phyloP scores from a whole-genome alignment of 257 asterid species.

The Nicotiana paniculata region DNA sequence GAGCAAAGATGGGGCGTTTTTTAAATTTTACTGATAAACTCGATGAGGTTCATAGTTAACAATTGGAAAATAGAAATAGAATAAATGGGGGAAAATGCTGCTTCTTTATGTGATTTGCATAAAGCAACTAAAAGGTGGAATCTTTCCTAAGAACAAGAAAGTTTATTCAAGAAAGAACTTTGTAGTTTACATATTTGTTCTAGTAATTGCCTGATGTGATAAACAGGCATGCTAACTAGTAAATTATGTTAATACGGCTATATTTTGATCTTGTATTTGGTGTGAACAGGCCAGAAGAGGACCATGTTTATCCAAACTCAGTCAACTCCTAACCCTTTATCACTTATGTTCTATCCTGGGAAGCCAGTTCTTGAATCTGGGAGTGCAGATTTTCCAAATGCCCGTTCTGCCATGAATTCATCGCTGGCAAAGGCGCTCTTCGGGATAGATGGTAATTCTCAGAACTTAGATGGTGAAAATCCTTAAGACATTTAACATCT shows the following conservation, averaged over 20 bases:
- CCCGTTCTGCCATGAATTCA: constrained; percentile 87
- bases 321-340: constrained; percentile 87
- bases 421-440: constrained; percentile 81
- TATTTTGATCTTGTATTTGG: constrained; percentile 7
- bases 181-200: background rate
- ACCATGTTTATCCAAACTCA: constrained; percentile 94
- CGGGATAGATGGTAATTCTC: constrained; percentile 63
- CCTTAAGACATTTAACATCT: background rate
- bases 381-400: constrained; percentile 87
- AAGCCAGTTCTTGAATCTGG: constrained; percentile 84
- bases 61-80: background rate
- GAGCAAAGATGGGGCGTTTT: too few species aligned
- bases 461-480: background rate
- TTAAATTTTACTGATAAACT: background rate
- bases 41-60: background rate
- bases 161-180: background rate
- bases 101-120: background rate
- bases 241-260: background rate
- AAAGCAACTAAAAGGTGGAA: background rate
- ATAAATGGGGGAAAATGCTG: background rate
- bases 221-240: background rate
- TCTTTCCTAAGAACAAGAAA: background rate
- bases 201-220: background rate
- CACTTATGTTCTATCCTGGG: constrained; percentile 97
- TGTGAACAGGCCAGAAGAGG: constrained; percentile 81